Conservation (phyloP, 2,329 filamentous ascomycete genomes). For the Drechmeria coniospora region DNA sequence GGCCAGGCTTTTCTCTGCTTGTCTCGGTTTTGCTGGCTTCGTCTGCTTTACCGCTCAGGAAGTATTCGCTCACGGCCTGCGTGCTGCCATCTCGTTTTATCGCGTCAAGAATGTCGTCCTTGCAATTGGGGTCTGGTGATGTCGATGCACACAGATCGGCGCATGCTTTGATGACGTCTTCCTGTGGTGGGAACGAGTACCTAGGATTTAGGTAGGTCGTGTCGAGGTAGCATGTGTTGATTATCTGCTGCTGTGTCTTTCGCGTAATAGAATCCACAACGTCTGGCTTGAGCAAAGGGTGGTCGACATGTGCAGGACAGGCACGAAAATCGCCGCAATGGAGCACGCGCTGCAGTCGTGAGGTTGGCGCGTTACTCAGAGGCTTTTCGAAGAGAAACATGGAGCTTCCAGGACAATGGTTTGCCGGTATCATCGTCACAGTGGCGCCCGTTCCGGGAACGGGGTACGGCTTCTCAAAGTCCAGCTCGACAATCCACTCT, state of each 20-base stretch:
- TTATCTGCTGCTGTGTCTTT: constrained; percentile 63
- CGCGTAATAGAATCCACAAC: constrained; percentile 54
- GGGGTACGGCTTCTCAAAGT: constrained; percentile 68
- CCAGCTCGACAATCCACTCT: constrained; percentile 70
- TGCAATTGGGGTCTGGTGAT: constrained; percentile 43
- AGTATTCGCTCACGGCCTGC: constrained; percentile 37
- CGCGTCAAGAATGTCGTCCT: constrained; percentile 31
- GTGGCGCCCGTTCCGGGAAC: constrained; percentile 68
- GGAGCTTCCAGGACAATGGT: constrained; percentile 91
- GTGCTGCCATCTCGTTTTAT: constrained; percentile 25
- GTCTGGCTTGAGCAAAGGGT: constrained; percentile 68
- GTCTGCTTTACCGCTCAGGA: constrained; percentile 21
- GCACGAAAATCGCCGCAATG: constrained; percentile 96
- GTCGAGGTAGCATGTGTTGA: constrained; percentile 92
- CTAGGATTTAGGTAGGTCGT: constrained; percentile 94
- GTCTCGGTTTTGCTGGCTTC: constrained; percentile 14
- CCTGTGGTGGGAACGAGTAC: constrained; percentile 83
- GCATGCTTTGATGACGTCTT: constrained; percentile 75
- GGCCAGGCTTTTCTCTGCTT: constrained; percentile 10
- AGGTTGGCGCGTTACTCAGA: constrained; percentile 41
- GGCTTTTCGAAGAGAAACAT: constrained; percentile 83
- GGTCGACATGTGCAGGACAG: constrained; percentile 67
- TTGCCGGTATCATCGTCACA: constrained; percentile 91
- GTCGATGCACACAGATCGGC: constrained; percentile 74
- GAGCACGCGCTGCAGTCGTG: constrained; percentile 60